phyloP scores from a whole-genome alignment of 169 alveolate species.

The Plasmodium knowlesi region DNA sequence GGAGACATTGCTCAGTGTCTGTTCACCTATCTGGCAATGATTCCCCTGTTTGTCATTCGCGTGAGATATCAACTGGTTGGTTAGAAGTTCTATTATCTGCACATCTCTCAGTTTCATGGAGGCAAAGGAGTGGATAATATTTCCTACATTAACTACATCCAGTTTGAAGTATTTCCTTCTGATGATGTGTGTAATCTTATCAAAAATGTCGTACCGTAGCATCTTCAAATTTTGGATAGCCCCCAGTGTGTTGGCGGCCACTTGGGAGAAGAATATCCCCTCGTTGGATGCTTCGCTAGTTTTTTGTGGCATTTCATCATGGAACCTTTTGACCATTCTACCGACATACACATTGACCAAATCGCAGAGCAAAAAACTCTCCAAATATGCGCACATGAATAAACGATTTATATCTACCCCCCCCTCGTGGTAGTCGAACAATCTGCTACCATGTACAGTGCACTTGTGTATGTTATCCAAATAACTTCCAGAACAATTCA shows the following conservation, averaged over 20 bases:
- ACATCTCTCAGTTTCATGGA: constrained; percentile 39
- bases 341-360: constrained; percentile 15
- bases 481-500: not conserved
- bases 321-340: not conserved
- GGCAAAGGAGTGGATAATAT: constrained; percentile 60
- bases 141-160: constrained; percentile 10
- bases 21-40: constrained; percentile 5
- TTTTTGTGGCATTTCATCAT: not conserved
- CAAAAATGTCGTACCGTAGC: constrained; percentile 21
- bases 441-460: not conserved
- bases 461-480: not conserved
- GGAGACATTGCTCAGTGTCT: constrained; percentile 36
- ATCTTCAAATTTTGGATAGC: constrained; percentile 58
- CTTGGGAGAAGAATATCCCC: constrained; percentile 20
- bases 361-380: constrained; percentile 12
- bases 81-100: not conserved
- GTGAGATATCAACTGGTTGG: not conserved
- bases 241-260: constrained; percentile 46
- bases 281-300: not conserved
- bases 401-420: constrained; percentile 41
- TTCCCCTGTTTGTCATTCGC: not conserved
- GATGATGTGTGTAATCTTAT: constrained; percentile 1
- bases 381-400: constrained; percentile 25
- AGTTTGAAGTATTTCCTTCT: constrained; percentile 14
- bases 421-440: not conserved